Evolutionary conservation across 2,329 filamentous ascomycete species (phyloP).

Genomic region (Dissoconium aciculare): DNA sequence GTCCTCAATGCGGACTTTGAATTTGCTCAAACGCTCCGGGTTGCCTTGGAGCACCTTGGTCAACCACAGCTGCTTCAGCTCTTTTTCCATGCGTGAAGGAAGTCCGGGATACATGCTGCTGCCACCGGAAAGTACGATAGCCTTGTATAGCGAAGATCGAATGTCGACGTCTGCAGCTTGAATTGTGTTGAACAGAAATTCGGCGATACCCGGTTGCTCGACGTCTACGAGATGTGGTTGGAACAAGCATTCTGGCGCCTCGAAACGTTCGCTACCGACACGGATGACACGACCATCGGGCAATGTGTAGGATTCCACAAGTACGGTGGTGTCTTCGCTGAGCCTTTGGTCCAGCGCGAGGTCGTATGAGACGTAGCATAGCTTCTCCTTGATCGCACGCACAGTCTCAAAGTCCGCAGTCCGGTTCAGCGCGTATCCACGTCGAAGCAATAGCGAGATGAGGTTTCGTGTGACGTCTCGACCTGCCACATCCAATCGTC

Average conservation of each 20-base stretch:
- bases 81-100: constrained; percentile 89
- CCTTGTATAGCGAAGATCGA: constrained; percentile 85
- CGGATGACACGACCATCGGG: constrained; percentile 92
- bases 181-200: constrained; percentile 98
- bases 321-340: constrained; percentile 89
- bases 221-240: constrained; percentile 96
- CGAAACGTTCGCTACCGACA: constrained; percentile 92
- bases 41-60: constrained; percentile 81
- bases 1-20: constrained; percentile 98
- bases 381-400: constrained; percentile 98
- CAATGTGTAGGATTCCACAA: constrained; percentile 94
- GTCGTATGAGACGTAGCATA: constrained; percentile 98
- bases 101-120: constrained; percentile 98
- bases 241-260: constrained; percentile 95
- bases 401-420: constrained; percentile 99
- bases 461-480: constrained; percentile 97
- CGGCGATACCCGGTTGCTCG: constrained; percentile 89
- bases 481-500: constrained; percentile 84
- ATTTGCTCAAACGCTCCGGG: constrained; percentile 87
- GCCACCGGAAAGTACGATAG: constrained; percentile 88
- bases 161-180: constrained; percentile 93
- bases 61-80: constrained; percentile 96
- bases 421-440: constrained; percentile 92
- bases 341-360: constrained; percentile 89
- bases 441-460: constrained; percentile 81